A percentile compares a stretch with the other conserved stretches of the same genome.
phyloP scores from a whole-genome alignment of 2,329 filamentous ascomycete genomes.

The Scytalidium sp. region DNA sequence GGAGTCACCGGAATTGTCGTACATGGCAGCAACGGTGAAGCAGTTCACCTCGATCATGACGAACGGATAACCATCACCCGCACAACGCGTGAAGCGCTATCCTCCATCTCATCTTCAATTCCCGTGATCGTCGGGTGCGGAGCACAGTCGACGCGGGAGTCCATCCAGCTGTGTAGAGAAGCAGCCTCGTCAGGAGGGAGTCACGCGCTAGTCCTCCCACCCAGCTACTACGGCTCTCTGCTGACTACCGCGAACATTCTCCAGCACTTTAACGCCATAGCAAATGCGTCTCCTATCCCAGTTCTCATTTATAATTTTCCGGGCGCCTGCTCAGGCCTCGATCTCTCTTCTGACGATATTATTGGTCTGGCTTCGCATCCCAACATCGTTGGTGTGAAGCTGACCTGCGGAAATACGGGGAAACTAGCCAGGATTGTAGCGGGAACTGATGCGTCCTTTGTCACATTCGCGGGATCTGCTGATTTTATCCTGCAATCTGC shows the following conservation, averaged over 20 bases:
- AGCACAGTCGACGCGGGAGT: conserved; percentile 59
- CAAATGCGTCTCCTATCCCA: conserved; percentile 44
- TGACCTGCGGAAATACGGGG: conserved; percentile 83
- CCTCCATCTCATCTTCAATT: conserved; percentile 48
- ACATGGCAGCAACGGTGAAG: conserved; percentile 63
- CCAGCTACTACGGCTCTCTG: conserved; percentile 58
- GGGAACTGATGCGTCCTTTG: conserved; percentile 39
- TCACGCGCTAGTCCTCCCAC: conserved; percentile 60
- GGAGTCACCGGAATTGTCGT: conserved; percentile 57
- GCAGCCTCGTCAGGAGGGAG: conserved; percentile 58
- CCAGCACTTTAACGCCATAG: conserved; percentile 54
- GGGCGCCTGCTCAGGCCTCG: conserved; percentile 45
- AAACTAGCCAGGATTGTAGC: conserved; percentile 72
- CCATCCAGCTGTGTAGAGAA: conserved; percentile 58
- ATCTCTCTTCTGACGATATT: conserved; percentile 25
- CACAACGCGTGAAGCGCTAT: conserved; percentile 55
- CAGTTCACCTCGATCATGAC: conserved; percentile 56
- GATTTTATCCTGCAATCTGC: conserved; percentile 69
- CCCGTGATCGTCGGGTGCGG: conserved; percentile 63
- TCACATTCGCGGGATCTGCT: conserved; percentile 66
- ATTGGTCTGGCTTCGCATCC: conserved; percentile 52
- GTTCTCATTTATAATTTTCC: conserved; percentile 54
- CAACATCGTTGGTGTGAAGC: conserved; percentile 82
- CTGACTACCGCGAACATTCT: conserved; percentile 47
- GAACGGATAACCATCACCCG: conserved; percentile 54